A percentile compares a stretch with the other conserved stretches of the same genome.
Conservation (phyloP, 495 filamentous ascomycete species). For the Friedmanniomyces simplex region DNA sequence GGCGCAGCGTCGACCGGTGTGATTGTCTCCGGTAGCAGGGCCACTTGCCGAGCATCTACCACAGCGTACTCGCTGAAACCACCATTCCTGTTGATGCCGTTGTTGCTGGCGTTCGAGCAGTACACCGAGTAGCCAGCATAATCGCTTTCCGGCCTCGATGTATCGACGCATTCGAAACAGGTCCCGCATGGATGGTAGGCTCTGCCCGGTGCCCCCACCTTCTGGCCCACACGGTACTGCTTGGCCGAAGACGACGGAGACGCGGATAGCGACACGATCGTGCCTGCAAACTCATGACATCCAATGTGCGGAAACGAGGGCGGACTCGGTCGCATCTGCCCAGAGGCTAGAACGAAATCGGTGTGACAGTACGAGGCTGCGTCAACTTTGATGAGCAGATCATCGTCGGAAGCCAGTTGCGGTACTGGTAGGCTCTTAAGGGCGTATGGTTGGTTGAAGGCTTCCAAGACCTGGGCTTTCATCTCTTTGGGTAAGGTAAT, state of each 20-base stretch:
- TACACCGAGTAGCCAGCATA: slow-evolving; percentile 37
- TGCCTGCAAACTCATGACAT: slow-evolving; percentile 49
- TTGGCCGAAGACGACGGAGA: slow-evolving; percentile 26
- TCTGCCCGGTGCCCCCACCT: slow-evolving; percentile 37
- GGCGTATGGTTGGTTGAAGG: slow-evolving; percentile 43
- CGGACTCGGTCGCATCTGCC: slow-evolving; percentile 28
- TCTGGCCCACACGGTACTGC: slow-evolving; percentile 36
- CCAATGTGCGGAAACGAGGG: slow-evolving; percentile 40
- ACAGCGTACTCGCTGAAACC: slow-evolving; percentile 44
- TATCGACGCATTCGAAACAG: slow-evolving; percentile 39
- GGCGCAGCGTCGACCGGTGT: slow-evolving; percentile 42
- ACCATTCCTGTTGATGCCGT: slow-evolving; percentile 40
- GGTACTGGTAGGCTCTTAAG: slow-evolving; percentile 40
- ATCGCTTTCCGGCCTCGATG: slow-evolving; percentile 24
- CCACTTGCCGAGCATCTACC: slow-evolving; percentile 38
- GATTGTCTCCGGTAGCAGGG: slow-evolving; percentile 39
- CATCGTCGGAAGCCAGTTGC: slow-evolving; percentile 33
- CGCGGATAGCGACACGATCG: slow-evolving; percentile 38
- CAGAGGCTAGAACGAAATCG: slow-evolving; percentile 41
- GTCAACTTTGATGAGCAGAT: slow-evolving; percentile 46
- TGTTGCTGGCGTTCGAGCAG: slow-evolving; percentile 27
- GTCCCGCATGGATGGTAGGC: slow-evolving; percentile 38
- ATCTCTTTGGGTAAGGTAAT: slow-evolving; percentile 3
- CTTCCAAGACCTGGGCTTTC: slow-evolving; percentile 17
- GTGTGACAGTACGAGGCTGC: slow-evolving; percentile 52